Conservation (phyloP, 2,329 filamentous ascomycete genomes). For the Beauveria australis region DNA sequence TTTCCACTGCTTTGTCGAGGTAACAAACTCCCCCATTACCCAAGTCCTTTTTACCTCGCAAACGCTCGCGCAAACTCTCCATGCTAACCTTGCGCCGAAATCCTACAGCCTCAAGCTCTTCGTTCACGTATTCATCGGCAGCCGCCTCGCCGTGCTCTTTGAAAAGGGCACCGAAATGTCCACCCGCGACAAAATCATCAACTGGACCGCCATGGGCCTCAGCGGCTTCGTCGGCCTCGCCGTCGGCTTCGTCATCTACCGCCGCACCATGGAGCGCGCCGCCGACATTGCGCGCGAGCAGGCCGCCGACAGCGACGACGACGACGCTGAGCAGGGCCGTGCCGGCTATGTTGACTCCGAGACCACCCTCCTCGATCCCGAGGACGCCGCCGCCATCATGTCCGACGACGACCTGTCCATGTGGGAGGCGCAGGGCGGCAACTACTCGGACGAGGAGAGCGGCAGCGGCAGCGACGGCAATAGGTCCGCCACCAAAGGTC, state of each 20-base stretch:
- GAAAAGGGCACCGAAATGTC: constrained; percentile 80
- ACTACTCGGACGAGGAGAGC: constrained; percentile 25
- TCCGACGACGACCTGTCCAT: constrained; percentile 52
- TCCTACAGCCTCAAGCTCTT: constrained; percentile 66
- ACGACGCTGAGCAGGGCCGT: constrained; percentile 25
- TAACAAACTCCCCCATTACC: constrained; percentile 18
- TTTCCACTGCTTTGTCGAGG: constrained; percentile 73
- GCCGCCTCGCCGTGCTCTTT: constrained; percentile 72
- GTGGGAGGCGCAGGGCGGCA: constrained; percentile 34
- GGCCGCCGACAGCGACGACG: constrained; percentile 20
- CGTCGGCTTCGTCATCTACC: constrained; percentile 82
- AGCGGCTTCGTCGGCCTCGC: constrained; percentile 62
- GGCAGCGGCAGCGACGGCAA: constrained; percentile 25
- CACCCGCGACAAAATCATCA: constrained; percentile 65
- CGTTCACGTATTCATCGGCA: constrained; percentile 88
- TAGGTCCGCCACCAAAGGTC: neutral
- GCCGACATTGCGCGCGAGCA: constrained; percentile 46
- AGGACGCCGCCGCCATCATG: constrained; percentile 46
- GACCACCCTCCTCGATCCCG: constrained; percentile 35
- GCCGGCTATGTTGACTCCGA: constrained; percentile 37
- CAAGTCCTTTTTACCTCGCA: neutral
- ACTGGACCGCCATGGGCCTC: constrained; percentile 72
- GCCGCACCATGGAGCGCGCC: constrained; percentile 55
- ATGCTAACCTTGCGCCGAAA: neutral
- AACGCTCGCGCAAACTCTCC: neutral